phyloP scores from a whole-genome alignment of 2,329 filamentous ascomycete genomes.

The Ophiobolus disseminans region DNA sequence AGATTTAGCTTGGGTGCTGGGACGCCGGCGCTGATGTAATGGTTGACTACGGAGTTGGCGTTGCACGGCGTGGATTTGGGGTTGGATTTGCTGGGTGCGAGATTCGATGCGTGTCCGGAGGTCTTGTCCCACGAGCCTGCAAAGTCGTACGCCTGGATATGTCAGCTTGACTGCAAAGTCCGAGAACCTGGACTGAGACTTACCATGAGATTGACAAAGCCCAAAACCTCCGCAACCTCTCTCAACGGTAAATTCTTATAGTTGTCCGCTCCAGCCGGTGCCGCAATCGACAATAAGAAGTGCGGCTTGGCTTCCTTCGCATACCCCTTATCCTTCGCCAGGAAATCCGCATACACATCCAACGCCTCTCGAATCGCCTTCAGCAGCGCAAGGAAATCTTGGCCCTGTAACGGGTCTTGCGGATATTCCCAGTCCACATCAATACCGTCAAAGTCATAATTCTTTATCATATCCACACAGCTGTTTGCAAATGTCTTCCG shows the following conservation, averaged over 20 bases:
- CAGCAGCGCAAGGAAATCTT: constrained; percentile 51
- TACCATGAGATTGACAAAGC: constrained; percentile 60
- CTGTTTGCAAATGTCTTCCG: constrained; percentile 72
- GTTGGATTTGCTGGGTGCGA: constrained; percentile 66
- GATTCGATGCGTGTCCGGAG: constrained; percentile 81
- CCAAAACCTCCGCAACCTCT: constrained; percentile 52
- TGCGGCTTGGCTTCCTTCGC: constrained; percentile 37
- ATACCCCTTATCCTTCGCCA: constrained; percentile 29
- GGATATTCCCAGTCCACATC: constrained; percentile 60
- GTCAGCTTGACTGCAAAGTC: neutral
- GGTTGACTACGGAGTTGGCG: constrained; percentile 71
- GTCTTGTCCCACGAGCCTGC: constrained; percentile 79
- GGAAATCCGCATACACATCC: constrained; percentile 48
- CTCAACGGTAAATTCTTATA: constrained; percentile 51
- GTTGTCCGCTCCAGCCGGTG: constrained; percentile 54
- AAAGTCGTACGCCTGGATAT: constrained; percentile 54
- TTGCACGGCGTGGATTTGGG: constrained; percentile 78
- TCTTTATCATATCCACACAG: constrained; percentile 77
- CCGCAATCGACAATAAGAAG: constrained; percentile 55
- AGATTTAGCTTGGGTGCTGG: constrained; percentile 76
- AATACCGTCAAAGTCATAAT: constrained; percentile 72
- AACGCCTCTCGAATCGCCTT: constrained; percentile 48
- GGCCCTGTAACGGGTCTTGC: constrained; percentile 48
- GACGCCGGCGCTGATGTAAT: constrained; percentile 71
- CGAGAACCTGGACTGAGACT: constrained; percentile 1